These are phyloP conservation scores for Blastocystis hominis DNA, from an alignment of 352 stramenopile genomes.

Conservation along the genomic window DNA sequence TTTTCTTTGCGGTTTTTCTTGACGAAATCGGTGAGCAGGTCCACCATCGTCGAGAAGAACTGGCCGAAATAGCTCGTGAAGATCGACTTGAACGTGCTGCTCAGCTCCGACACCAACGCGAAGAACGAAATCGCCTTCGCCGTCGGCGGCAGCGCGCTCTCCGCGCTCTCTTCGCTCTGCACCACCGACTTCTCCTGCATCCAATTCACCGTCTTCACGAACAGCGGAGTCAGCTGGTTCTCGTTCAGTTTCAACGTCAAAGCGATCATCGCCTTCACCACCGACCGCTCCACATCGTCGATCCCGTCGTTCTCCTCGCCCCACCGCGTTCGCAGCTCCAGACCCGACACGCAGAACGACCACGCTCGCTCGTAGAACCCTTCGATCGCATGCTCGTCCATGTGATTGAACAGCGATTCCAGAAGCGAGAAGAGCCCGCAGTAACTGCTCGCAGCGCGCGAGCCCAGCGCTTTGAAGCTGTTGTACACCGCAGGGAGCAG, in stretches of 20 bases:
- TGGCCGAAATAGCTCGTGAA: slow-evolving; percentile 41
- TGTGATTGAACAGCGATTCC: slow-evolving; percentile 3
- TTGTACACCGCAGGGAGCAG: slow-evolving; percentile 29
- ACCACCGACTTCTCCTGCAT: slow-evolving; percentile 48
- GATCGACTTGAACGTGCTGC: slow-evolving; percentile 28
- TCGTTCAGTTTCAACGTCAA: slow-evolving; percentile 50
- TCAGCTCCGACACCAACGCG: not conserved
- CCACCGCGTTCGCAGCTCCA: slow-evolving; percentile 6
- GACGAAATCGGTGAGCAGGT: not conserved
- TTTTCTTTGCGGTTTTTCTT: not conserved
- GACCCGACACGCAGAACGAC: slow-evolving; percentile 31
- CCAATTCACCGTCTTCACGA: slow-evolving; percentile 35
- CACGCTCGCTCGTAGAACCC: not conserved
- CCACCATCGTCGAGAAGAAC: not conserved
- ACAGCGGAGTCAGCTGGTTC: slow-evolving; percentile 17
- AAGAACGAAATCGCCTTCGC: slow-evolving; percentile 40
- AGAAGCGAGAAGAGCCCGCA: slow-evolving; percentile 8
- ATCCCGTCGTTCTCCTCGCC: not conserved
- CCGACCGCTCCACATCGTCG: not conserved
- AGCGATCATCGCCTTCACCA: slow-evolving; percentile 4
- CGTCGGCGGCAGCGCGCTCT: not conserved
- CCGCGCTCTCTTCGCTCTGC: not conserved
- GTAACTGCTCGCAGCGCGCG: not conserved
- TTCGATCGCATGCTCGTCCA: not conserved
- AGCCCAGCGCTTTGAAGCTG: not conserved